phyloP scores from a whole-genome alignment of 805 yeast species.

The Cyberlindnera suaveolens region DNA sequence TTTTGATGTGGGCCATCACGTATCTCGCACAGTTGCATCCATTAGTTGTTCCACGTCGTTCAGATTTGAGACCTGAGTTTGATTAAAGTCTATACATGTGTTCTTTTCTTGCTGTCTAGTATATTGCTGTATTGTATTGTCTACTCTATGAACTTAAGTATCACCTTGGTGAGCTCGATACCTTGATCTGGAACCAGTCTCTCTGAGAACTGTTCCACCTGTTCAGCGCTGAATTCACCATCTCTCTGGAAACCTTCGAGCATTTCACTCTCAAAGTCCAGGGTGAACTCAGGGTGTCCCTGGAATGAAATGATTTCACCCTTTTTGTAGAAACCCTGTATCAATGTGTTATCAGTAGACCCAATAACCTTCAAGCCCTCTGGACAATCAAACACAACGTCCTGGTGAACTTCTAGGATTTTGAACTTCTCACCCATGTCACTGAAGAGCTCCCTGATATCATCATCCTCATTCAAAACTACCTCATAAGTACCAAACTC shows the following conservation, averaged over 20 bases:
- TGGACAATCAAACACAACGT: constrained; percentile 43
- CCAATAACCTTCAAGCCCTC: constrained; percentile 41
- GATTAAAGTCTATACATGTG: constrained; percentile 2
- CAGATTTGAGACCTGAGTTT: constrained; percentile 82
- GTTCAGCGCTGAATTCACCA: constrained; percentile 3
- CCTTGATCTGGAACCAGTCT: constrained; percentile 8
- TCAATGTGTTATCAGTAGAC: constrained; percentile 43
- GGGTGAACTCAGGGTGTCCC: constrained; percentile 83
- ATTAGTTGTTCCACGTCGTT: constrained; percentile 81
- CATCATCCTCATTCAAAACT: constrained; percentile 35
- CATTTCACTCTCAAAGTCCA: constrained; percentile 50
- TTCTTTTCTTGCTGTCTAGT: background rate
- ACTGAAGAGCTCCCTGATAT: constrained; percentile 22
- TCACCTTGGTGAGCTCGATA: constrained; percentile 5
- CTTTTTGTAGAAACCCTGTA: constrained; percentile 62
- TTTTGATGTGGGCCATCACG: constrained; percentile 89
- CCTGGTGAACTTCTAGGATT: constrained; percentile 55
- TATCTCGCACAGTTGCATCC: constrained; percentile 85
- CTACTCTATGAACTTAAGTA: constrained; percentile 12
- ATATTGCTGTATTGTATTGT: background rate
- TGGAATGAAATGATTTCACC: constrained; percentile 61
- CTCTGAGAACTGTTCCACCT: background rate
- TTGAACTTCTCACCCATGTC: constrained; percentile 23
- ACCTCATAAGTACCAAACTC: constrained; percentile 61
- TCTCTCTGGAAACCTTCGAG: constrained; percentile 12